Evolutionary conservation across 805 yeast species (phyloP), one percentile per base, ranked within the genome.

Genomic region (Wickerhamiella dianesei): DNA sequence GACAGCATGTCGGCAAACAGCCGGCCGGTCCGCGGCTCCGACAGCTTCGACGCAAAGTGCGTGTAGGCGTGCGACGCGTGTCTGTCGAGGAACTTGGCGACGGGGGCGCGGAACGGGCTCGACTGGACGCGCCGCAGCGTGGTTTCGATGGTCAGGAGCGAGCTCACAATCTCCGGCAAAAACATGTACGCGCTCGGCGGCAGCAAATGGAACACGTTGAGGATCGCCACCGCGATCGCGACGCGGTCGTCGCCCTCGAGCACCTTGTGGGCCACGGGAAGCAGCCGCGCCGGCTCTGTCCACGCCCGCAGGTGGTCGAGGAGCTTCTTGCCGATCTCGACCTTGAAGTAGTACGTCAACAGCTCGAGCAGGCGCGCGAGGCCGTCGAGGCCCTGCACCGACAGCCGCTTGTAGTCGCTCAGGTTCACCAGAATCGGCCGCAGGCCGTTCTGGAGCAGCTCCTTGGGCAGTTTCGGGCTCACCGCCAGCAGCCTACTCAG

Each of bases 401-500:
- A 84, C 43, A 92, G 68, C 48, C 89, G 81, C 62, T 86, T 86
- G 62, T 87, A 95, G 58, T 92, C 98, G 0, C 96, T 85, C 25
- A 92, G 68, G 56, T 89, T 89, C 88, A 89, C 84, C 51, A 92
- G 66, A 82, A 92, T 87, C 1, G 99, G 99, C 50, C 95, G 76
- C 44, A 92, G 69, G 0, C 98, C 97, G 60, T 81, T 86, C 63
- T 94, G 99, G n/a, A 92, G 67, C 35, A 94, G 67, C 54, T 92
- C 99, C 57, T 87, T 88, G 1, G 99, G 98, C 40, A 94, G 69
- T 54, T 86, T 86, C 1, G 53, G 51, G 58, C 86, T 86, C 57
- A 83, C 94, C 8, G 87, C 77, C 20, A 92, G 69, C 20, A 89
- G 94, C 14, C 80, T 75, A 53, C 82, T 80, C 53, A 92, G 68